Percentiles rank a stretch among this genome's conserved stretches.
Conservation (phyloP, 2,329 filamentous ascomycete species). For the Huntiella abstrusa region DNA sequence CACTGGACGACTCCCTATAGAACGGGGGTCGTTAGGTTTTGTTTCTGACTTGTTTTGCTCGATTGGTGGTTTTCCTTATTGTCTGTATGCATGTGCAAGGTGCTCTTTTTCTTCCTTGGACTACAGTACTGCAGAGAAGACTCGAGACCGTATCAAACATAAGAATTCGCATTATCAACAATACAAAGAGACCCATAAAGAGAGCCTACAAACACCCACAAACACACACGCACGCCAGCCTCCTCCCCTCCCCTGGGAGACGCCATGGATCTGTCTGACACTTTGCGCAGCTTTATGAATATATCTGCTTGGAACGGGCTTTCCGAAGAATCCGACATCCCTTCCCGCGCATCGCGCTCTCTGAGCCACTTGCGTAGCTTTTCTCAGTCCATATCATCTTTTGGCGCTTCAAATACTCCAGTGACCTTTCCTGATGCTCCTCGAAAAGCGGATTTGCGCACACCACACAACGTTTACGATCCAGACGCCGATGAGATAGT, state of each 20-base stretch:
- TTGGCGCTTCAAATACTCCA: constrained; percentile 1
- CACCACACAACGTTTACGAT: constrained; percentile 9
- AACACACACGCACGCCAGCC: too few species aligned
- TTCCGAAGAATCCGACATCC: constrained; percentile 8
- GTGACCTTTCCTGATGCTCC: constrained; percentile 2
- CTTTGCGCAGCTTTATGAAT: constrained; percentile 29
- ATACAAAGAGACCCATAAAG: too few species aligned
- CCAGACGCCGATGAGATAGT: constrained; percentile 8
- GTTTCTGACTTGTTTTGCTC: too few species aligned
- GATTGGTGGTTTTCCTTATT: too few species aligned
- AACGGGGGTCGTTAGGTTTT: too few species aligned
- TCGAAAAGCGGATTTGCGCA: constrained; percentile 3
- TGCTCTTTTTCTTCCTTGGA: too few species aligned
- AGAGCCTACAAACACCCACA: too few species aligned
- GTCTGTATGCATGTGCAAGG: too few species aligned
- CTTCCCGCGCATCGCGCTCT: constrained; percentile 8
- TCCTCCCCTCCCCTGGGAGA: neutral
- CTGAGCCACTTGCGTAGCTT: constrained; percentile 8
- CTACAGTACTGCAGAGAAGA: too few species aligned
- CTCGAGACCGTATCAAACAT: too few species aligned
- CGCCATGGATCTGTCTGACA: constrained; percentile 8
- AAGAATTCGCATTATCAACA: too few species aligned
- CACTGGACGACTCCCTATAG: too few species aligned
- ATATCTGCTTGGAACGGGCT: constrained; percentile 34
- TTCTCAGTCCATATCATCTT: constrained; percentile 8